These are phyloP conservation scores for Leishmania major DNA, from an alignment of 208 protist genomes.

Conservation along the genomic window DNA sequence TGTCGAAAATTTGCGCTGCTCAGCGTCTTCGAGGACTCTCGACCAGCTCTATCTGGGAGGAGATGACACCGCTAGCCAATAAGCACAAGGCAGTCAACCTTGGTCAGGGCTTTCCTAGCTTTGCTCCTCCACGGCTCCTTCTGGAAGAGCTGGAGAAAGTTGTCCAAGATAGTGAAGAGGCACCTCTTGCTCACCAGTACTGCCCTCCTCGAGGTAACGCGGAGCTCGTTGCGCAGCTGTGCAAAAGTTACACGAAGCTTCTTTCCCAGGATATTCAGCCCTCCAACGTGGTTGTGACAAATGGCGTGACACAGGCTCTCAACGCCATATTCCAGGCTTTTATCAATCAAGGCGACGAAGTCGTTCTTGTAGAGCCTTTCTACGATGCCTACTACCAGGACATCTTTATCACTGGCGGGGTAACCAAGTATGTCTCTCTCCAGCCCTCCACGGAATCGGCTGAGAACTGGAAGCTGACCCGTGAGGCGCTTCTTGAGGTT, in stretches of 20 bases:
- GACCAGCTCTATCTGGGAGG: conserved; percentile 64
- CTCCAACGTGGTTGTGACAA: conserved; percentile 72
- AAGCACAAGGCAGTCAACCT: conserved; percentile 91
- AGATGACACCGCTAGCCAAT: conserved; percentile 88
- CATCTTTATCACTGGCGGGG: conserved; percentile 68
- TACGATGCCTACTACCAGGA: conserved; percentile 90
- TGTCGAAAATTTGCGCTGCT: conserved; percentile 34
- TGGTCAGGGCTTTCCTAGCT: conserved; percentile 93
- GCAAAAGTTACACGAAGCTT: conserved; percentile 59
- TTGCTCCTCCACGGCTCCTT: conserved; percentile 73
- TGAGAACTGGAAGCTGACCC: conserved; percentile 57
- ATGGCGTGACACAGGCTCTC: conserved; percentile 88
- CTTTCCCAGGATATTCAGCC: conserved; percentile 54
- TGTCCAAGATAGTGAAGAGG: conserved; percentile 36
- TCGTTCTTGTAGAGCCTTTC: conserved; percentile 93
- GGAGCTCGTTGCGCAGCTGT: conserved; percentile 69
- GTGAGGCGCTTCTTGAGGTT: conserved; percentile 52
- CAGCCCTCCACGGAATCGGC: conserved; percentile 41
- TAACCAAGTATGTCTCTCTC: conserved; percentile 77
- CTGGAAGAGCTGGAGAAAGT: conserved; percentile 59
- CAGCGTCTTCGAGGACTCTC: conserved; percentile 42
- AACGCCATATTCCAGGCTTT: conserved; percentile 78
- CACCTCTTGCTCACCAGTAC: conserved; percentile 84
- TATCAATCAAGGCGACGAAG: conserved; percentile 91
- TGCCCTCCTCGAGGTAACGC: conserved; percentile 63